Evolutionary conservation across 1,284 basidiomycete species (phyloP).

Genomic region (Anthracocystis walkeri): DNA sequence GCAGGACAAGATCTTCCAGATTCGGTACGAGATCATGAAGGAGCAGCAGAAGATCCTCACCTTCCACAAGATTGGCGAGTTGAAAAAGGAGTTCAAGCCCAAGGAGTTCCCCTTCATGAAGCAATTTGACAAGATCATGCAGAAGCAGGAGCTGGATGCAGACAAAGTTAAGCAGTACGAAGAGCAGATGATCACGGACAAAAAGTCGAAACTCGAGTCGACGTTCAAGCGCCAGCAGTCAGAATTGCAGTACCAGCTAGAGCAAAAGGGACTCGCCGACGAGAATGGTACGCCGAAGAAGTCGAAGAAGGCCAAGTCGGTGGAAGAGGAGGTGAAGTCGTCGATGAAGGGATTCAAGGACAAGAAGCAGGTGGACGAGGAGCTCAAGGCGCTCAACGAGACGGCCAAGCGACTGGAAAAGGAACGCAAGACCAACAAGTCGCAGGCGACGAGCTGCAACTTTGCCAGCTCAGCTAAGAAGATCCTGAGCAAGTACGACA

Average conservation of each 20-base stretch:
- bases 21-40: slow-evolving; percentile 68
- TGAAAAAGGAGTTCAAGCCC: slow-evolving; percentile 73
- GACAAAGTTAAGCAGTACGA: slow-evolving; percentile 89
- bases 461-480: slow-evolving; percentile 75
- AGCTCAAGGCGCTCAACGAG: slow-evolving; percentile 79
- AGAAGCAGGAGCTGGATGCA: slow-evolving; percentile 92
- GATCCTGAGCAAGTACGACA: slow-evolving; percentile 72
- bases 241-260: slow-evolving; percentile 60
- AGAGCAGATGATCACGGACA: slow-evolving; percentile 73
- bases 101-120: slow-evolving; percentile 77
- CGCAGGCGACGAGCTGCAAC: slow-evolving; percentile 71
- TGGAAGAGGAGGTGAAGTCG: slow-evolving; percentile 54
- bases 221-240: slow-evolving; percentile 74
- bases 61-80: slow-evolving; percentile 73
- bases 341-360: slow-evolving; percentile 57
- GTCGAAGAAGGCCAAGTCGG: slow-evolving; percentile 54
- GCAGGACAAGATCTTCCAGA: slow-evolving; percentile 59
- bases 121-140: slow-evolving; percentile 72
- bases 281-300: slow-evolving; percentile 47
- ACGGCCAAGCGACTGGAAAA: slow-evolving; percentile 81
- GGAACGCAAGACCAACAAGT: slow-evolving; percentile 83
- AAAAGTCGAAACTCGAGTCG: slow-evolving; percentile 79
- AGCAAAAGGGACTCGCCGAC: slow-evolving; percentile 47
- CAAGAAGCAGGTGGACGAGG: slow-evolving; percentile 71
- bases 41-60: slow-evolving; percentile 67